A percentile compares a stretch with the other conserved stretches of the same genome.
phyloP scores from a whole-genome alignment of 345 rosid species.

The Corchorus capsularis region DNA sequence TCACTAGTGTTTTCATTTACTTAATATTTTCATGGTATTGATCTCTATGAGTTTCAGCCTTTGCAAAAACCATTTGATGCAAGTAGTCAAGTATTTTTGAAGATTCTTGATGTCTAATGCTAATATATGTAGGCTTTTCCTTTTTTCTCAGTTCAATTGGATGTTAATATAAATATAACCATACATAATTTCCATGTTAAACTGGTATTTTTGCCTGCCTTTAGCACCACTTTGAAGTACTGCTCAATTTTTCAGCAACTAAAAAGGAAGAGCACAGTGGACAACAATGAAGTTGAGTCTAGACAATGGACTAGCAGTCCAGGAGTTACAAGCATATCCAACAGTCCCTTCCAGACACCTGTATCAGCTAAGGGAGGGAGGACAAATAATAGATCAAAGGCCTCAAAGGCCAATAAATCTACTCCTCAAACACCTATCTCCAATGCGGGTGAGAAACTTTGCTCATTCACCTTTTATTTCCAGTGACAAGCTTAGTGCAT shows the following conservation, averaged over 20 bases:
- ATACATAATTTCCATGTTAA: background rate
- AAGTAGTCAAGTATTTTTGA: background rate
- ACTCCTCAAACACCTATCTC: slow-evolving; percentile 74
- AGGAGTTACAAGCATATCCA: slow-evolving; percentile 41
- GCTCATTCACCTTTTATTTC: background rate
- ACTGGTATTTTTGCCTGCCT: background rate
- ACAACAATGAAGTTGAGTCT: slow-evolving; percentile 45
- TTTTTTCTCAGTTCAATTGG: background rate
- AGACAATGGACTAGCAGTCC: slow-evolving; percentile 50
- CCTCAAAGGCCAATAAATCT: slow-evolving; percentile 56
- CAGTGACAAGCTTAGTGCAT: background rate
- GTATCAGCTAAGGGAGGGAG: slow-evolving; percentile 73
- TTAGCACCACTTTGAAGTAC: slow-evolving; percentile 8
- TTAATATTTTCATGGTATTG: slow-evolving; percentile 3
- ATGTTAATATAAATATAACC: slow-evolving; percentile 18
- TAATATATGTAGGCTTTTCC: background rate
- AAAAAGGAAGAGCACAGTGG: slow-evolving; percentile 54
- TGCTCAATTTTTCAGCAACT: slow-evolving; percentile 46
- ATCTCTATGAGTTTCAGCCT: slow-evolving; percentile 7
- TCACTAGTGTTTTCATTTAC: background rate
- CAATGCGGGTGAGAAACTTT: slow-evolving; percentile 55
- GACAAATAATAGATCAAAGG: slow-evolving; percentile 56
- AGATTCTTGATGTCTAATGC: background rate
- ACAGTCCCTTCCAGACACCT: slow-evolving; percentile 71
- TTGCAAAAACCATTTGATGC: background rate